phyloP scores from a whole-genome alignment of 176 grass and related monocot genomes.

The Urochloa ruziziensis region DNA sequence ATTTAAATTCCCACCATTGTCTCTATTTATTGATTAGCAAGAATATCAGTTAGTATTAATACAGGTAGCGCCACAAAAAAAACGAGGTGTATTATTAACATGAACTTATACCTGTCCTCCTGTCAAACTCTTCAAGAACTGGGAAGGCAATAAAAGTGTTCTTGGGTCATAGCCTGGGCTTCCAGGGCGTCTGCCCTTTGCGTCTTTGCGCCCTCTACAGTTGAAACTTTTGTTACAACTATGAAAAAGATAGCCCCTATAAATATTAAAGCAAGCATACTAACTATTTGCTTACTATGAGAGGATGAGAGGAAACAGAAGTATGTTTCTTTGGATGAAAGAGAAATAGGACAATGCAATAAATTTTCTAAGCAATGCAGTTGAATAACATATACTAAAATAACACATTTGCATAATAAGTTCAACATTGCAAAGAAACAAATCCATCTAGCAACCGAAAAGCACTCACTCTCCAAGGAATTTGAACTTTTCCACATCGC shows the following conservation, averaged over 20 bases:
- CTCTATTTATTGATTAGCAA: slow-evolving; percentile 61
- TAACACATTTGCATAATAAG: not conserved
- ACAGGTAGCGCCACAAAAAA: not conserved
- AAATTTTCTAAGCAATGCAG: not conserved
- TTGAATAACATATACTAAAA: not conserved
- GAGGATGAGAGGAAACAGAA: not conserved
- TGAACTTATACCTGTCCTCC: slow-evolving; percentile 71
- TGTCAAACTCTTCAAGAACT: slow-evolving; percentile 77
- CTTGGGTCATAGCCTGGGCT: slow-evolving; percentile 69
- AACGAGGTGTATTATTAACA: slow-evolving; percentile 4
- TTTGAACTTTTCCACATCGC: slow-evolving; percentile 76
- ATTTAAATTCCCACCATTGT: slow-evolving; percentile 99
- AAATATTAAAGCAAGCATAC: not conserved
- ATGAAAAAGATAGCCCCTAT: not conserved
- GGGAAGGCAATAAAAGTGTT: slow-evolving; percentile 74
- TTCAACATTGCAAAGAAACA: slow-evolving; percentile 1
- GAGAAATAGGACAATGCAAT: not conserved
- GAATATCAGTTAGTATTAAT: slow-evolving; percentile 29
- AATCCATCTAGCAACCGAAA: not conserved
- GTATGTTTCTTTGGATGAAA: not conserved
- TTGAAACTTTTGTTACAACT: slow-evolving; percentile 21
- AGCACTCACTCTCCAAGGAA: slow-evolving; percentile 80
- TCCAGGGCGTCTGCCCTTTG: slow-evolving; percentile 59
- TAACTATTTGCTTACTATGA: not conserved
- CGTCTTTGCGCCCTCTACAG: slow-evolving; percentile 76